phyloP scores from a whole-genome alignment of 2,329 filamentous ascomycete species.

The Meredithiella fracta region DNA sequence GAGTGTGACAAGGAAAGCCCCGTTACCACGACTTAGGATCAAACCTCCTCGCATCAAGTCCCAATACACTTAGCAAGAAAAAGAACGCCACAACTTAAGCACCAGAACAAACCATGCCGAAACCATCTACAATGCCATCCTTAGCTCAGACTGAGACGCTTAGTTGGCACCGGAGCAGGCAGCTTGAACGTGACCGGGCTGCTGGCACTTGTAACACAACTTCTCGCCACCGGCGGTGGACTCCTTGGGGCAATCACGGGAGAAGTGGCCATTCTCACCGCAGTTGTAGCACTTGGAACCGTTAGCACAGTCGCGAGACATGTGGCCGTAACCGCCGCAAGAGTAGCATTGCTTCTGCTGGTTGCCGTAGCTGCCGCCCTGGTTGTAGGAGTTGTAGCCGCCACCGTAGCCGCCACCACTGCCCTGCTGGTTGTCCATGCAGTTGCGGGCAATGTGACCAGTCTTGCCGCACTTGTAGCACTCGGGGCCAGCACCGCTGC shows the following conservation, averaged over 20 bases:
- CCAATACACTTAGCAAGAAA: not conserved
- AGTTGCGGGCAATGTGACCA: constrained; percentile 91
- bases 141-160: constrained; percentile 16
- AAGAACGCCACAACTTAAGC: constrained; percentile 1
- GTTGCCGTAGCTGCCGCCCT: constrained; percentile 33
- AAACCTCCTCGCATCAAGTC: not conserved
- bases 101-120: constrained; percentile 2
- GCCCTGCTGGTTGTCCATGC: constrained; percentile 47
- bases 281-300: constrained; percentile 99
- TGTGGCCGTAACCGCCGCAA: constrained; percentile 91
- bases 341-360: constrained; percentile 88
- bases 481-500: constrained; percentile 37
- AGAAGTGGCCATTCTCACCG: constrained; percentile 82
- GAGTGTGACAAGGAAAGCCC: too few species aligned
- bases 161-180: constrained; percentile 68
- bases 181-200: constrained; percentile 77
- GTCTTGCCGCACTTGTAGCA: constrained; percentile 98
- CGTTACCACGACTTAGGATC: not conserved
- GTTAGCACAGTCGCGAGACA: constrained; percentile 96
- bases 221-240: constrained; percentile 70
- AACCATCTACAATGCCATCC: constrained; percentile 3
- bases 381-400: constrained; percentile 22
- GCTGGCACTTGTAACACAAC: constrained; percentile 94
- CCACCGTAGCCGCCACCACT: constrained; percentile 33
- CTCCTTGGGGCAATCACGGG: constrained; percentile 90